These are phyloP conservation scores for Talaromyces sp. DNA, from an alignment of 2,329 filamentous ascomycete species.

Conservation along the genomic window DNA sequence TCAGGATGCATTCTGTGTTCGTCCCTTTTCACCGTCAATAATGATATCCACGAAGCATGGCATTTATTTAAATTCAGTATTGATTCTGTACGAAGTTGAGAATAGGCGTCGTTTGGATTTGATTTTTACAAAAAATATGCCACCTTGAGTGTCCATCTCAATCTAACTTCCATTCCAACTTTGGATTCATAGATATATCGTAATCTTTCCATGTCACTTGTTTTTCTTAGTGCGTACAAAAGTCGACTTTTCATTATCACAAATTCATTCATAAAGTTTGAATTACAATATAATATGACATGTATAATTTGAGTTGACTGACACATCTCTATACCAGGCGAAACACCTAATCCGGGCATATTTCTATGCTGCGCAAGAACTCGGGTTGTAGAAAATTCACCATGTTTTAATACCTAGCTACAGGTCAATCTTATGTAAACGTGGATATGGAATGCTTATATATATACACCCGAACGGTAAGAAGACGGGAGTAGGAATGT, in stretches of 20 bases:
- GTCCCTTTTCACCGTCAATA: constrained; percentile 1
- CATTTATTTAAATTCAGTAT: not conserved
- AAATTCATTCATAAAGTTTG: not conserved
- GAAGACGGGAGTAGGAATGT: not conserved
- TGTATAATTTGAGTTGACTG: not conserved
- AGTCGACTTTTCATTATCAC: not conserved
- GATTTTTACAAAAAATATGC: not conserved
- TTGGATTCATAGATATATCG: too few relatives aligned
- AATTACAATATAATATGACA: not conserved
- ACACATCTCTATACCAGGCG: not conserved
- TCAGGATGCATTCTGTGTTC: not conserved
- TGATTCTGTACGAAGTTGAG: not conserved
- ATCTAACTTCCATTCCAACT: not conserved
- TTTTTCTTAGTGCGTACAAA: not conserved
- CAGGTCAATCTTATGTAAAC: not conserved
- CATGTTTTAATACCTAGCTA: not conserved
- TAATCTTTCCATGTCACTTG: not conserved
- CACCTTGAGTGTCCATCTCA: not conserved
- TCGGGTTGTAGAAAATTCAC: not conserved
- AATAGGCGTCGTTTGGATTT: not conserved
- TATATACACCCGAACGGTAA: not conserved
- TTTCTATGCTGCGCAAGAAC: not conserved
- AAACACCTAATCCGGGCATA: not conserved
- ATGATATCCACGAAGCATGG: constrained; percentile 14
- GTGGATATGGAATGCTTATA: not conserved